phyloP scores from a whole-genome alignment of 345 rosid species.

The Ceriops tagal region DNA sequence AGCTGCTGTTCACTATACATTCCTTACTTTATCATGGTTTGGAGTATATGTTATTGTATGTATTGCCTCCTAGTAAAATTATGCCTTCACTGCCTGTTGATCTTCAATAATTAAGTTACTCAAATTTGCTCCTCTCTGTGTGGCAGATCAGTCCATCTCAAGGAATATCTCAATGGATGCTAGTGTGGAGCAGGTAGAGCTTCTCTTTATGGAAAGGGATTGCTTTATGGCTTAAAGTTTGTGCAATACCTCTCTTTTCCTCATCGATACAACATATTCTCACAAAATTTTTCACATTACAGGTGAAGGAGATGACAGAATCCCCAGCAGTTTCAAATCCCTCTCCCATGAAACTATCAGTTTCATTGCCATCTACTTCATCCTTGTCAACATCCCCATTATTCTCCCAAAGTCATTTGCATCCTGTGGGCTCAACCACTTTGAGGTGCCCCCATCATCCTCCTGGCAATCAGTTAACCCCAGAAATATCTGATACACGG shows the following conservation, averaged over 20 bases:
- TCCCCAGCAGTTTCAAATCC: constrained; percentile 42
- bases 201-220: constrained; percentile 16
- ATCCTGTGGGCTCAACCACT: constrained; percentile 42
- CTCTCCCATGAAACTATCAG: constrained; percentile 56
- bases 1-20: too few species aligned
- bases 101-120: neutral
- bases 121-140: constrained; percentile 8
- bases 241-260: neutral
- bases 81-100: neutral
- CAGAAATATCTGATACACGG: constrained; percentile 42
- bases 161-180: constrained; percentile 58
- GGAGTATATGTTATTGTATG: too few species aligned
- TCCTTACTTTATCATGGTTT: too few species aligned
- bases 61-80: neutral
- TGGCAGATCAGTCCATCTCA: constrained; percentile 68
- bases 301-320: constrained; percentile 55
- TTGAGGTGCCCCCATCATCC: constrained; percentile 38
- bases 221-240: constrained; percentile 4
- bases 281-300: constrained; percentile 11
- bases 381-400: constrained; percentile 47
- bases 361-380: constrained; percentile 66
- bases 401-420: constrained; percentile 47
- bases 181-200: constrained; percentile 61
- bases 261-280: constrained; percentile 13
- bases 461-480: constrained; percentile 34